Percentiles rank a stretch among this genome's conserved stretches.
Evolutionary conservation across 1,284 basidiomycete species (phyloP).

Genomic region (Papiliotrema laurentii): DNA sequence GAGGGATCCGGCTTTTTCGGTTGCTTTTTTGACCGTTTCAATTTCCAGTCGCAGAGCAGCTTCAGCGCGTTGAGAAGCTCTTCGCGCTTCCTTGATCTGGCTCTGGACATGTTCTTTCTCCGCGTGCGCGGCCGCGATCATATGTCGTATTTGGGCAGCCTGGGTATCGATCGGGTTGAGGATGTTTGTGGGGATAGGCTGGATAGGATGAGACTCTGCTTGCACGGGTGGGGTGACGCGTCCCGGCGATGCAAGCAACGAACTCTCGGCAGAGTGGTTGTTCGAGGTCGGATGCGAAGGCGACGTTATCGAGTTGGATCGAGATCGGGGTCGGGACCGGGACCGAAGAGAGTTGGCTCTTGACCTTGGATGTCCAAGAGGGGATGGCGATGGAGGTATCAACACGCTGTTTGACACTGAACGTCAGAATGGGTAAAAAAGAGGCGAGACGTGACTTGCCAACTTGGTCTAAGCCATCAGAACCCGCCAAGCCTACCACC

Average conservation of each 20-base stretch:
- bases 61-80: slow-evolving; percentile 44
- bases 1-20: slow-evolving; percentile 43
- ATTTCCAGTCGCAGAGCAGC: slow-evolving; percentile 43
- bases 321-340: slow-evolving; percentile 38
- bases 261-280: slow-evolving; percentile 1
- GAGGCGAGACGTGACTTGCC: slow-evolving; percentile 12
- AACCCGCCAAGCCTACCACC: slow-evolving; percentile 38
- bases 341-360: slow-evolving; percentile 45
- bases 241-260: neutral
- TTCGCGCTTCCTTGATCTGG: slow-evolving; percentile 46
- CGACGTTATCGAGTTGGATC: slow-evolving; percentile 42
- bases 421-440: neutral
- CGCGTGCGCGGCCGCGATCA: slow-evolving; percentile 37
- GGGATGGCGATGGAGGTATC: slow-evolving; percentile 33
- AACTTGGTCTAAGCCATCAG: slow-evolving; percentile 23
- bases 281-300: slow-evolving; percentile 13
- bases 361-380: slow-evolving; percentile 34
- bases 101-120: slow-evolving; percentile 43
- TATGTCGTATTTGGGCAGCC: slow-evolving; percentile 40
- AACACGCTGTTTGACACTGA: slow-evolving; percentile 36
- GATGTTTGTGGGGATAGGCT: slow-evolving; percentile 22
- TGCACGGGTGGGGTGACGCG: slow-evolving; percentile 6
- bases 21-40: slow-evolving; percentile 45
- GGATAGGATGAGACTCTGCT: slow-evolving; percentile 10
- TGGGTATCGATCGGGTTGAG: slow-evolving; percentile 39